Percentiles rank a stretch among this genome's conserved stretches.
phyloP scores from a whole-genome alignment of 2,329 filamentous ascomycete genomes.

The Penicillium frequentans region DNA sequence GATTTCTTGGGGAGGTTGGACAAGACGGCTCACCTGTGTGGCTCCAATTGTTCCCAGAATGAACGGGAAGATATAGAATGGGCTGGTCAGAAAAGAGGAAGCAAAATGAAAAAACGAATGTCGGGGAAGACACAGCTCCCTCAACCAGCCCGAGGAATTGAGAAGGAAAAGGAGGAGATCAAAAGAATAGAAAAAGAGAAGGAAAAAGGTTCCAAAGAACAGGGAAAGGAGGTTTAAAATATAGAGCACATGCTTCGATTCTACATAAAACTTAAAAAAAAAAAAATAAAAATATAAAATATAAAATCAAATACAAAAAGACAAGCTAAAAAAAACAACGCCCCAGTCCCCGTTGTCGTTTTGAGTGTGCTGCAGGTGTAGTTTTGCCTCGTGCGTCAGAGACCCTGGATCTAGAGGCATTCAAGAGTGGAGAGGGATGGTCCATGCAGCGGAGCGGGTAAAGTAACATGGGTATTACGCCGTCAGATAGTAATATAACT shows the following conservation, averaged over 20 bases:
- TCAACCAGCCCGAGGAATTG: constrained; percentile 20
- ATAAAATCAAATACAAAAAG: constrained; percentile 12
- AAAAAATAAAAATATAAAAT: constrained; percentile 5
- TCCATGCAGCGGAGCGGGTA: constrained; percentile 30
- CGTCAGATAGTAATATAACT: constrained; percentile 2
- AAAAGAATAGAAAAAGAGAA: constrained; percentile 16
- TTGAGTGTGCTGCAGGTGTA: constrained; percentile 44
- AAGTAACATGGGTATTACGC: constrained; percentile 16
- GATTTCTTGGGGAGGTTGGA: background rate
- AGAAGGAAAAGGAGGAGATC: constrained; percentile 14
- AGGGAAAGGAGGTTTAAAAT: constrained; percentile 21
- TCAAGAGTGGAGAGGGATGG: constrained; percentile 33
- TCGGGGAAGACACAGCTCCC: constrained; percentile 24
- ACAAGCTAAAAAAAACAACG: constrained; percentile 17
- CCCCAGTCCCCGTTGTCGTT: constrained; percentile 35
- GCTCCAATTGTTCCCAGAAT: constrained; percentile 9
- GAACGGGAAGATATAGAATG: background rate
- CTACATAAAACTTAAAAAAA: constrained; percentile 15
- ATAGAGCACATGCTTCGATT: constrained; percentile 26
- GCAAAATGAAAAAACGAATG: constrained; percentile 24
- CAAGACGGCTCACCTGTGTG: background rate
- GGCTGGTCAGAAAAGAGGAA: constrained; percentile 15
- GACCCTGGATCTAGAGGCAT: constrained; percentile 42
- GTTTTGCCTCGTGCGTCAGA: constrained; percentile 44
- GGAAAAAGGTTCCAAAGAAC: constrained; percentile 10